Percentiles rank a stretch among this genome's conserved stretches.
These are phyloP conservation scores for Coleophoma crateriformis DNA, from an alignment of 2,329 filamentous ascomycete genomes.

Conservation along the genomic window DNA sequence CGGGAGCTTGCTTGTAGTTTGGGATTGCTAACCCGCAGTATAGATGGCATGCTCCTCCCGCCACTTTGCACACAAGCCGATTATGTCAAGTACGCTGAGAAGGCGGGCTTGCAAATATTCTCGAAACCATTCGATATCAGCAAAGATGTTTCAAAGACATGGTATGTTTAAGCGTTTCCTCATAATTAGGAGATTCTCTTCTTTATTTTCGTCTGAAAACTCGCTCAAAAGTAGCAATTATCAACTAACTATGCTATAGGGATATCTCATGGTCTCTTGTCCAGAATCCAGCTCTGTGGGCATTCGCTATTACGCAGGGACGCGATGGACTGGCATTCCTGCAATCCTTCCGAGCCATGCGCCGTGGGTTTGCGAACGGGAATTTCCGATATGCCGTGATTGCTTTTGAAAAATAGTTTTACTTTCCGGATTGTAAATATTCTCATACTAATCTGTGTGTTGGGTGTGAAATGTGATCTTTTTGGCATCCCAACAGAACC, in stretches of 20 bases:
- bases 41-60: conserved; percentile 56
- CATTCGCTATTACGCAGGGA: conserved; percentile 54
- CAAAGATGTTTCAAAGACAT: conserved; percentile 51
- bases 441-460: no score
- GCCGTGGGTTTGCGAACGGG: conserved; percentile 52
- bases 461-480: no score
- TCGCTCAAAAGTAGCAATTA: neutral
- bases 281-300: conserved; percentile 54
- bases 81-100: conserved; percentile 44
- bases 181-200: no score
- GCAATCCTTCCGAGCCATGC: conserved; percentile 56
- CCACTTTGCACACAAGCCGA: conserved; percentile 47
- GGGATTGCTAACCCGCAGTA: neutral
- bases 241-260: conserved; percentile 30
- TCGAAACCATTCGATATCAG: conserved; percentile 50
- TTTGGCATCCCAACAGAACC: no score
- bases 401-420: conserved; percentile 41
- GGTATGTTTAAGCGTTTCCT: conserved; percentile 32
- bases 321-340: conserved; percentile 55
- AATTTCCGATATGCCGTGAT: conserved; percentile 55
- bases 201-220: neutral
- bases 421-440: no score
- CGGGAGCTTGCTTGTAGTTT: neutral
- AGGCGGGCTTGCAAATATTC: conserved; percentile 40
- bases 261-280: conserved; percentile 58